Evolutionary conservation across 2,329 filamentous ascomycete species (phyloP), one percentile per base, ranked within the genome.

Genomic region (Clonostachys byssicola): DNA sequence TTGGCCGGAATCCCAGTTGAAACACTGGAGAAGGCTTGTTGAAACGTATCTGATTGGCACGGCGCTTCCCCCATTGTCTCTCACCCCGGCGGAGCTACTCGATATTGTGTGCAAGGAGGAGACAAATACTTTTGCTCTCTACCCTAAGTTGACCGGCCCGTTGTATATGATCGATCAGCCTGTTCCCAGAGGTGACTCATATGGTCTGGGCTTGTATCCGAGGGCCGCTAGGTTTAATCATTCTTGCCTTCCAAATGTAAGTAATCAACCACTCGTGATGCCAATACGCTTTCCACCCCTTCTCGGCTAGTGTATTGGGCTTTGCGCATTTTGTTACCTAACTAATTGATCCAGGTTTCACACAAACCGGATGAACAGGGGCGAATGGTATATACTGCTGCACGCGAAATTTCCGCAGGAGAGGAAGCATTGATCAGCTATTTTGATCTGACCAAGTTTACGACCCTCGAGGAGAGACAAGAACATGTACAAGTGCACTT

Each of bases 161-260:
- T 46, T 53, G 5, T 44, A 47, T 10, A 44, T 53, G 48, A 47
- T 34, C 8, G 48, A 50, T 13, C 30, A 34, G n/a, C 48, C 45
- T 18, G 34, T 42, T 2, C 40, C 52, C 1, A 49, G 59, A 47
- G 59, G 59, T 14, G 52, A 60, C 41, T 52, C 49, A 0, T 61
- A 60, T 17, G 59, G 58, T 6, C 44, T 61, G 41, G 49, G 52
- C 2, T 16, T 61, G 9, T 61, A 54, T 44, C 59, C 59, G 1
- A 54, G 59, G 7, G 59, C 59, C 5, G 59, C 59, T 12, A 56
- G 54, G 42, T 61, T 61, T 9, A 61, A 61, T 14, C 59, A 61
- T 44, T 61, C 59, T 7, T 61, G 59, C n/a, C 17, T 48, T 12
- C 59, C 59, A 12, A 61, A 60, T 40, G 59, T 60, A 49, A 52